Base-by-base conservation (phyloP, 768 basidiomycete species). In the Boletus rufocinnamomeus region DNA sequence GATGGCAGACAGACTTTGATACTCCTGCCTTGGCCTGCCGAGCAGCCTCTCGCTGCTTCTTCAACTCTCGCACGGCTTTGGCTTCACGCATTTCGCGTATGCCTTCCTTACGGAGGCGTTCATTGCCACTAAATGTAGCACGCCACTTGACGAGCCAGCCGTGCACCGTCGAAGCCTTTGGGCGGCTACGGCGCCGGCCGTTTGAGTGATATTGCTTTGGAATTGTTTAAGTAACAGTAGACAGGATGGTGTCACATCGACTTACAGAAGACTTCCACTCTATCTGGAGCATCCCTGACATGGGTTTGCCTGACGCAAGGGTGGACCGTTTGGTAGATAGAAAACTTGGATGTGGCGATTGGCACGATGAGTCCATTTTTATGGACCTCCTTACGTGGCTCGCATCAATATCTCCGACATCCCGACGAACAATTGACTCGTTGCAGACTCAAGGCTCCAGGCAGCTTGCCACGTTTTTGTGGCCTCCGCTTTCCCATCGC, bases 61-160 rank as follows among this genome's bases (percentile, higher is more conserved):
- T 69, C 59, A 37, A 57, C 55, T 73, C 71, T 61, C 66, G 67
- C 44, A 60, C 66, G 52, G 68, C 69, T 61, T 71, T 73, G 21
- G 88, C 88, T 30, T 80, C 80, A 50, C 75, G 76, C 85, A 90
- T 90, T 72, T 91, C 89, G 52, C 77, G 77, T 69, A 89, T 89
- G 47, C 89, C 89, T 77, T 84, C 83, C 71, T 75, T 80, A 60
- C 88, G 79, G 48, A 87, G 73, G 21, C 62, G 66, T 67, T 89
- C 87, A 66, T 88, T 78, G 37, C 86, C 87, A 34, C 79, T 67
- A 34, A 90, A 76, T 14, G 88, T 89, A 27, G 88, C 89, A 59
- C 88, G 80, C 82, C 85, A 82, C 72, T 90, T 91, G n/a, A 85
- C 83, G 58, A 90, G 76, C 87, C 88, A 91, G 34, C 89, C 89